A percentile compares a stretch with the other conserved stretches of the same genome.
phyloP scores from a whole-genome alignment of 768 basidiomycete species.

The Mycena polygramma region DNA sequence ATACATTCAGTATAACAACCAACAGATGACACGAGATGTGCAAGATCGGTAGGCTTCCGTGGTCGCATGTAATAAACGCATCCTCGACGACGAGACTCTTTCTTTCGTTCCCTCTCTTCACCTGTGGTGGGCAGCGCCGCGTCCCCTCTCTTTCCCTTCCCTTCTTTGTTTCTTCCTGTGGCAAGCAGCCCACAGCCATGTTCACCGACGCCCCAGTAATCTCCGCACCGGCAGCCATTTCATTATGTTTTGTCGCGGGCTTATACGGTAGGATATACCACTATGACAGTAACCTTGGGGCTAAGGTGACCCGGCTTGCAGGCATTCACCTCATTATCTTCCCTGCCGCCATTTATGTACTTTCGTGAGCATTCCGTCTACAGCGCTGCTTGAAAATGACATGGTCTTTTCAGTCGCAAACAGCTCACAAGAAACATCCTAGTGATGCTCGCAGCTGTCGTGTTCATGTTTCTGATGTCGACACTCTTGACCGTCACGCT shows the following conservation, averaged over 20 bases:
- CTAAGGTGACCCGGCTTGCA: neutral
- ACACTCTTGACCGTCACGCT: constrained; percentile 20
- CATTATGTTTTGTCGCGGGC: constrained; percentile 20
- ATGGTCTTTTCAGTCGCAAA: constrained; percentile 20
- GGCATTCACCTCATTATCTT: constrained; percentile 26
- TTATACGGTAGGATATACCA: constrained; percentile 18
- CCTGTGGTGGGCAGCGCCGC: neutral
- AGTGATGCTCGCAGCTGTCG: constrained; percentile 24
- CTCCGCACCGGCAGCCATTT: constrained; percentile 23
- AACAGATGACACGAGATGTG: too few species aligned
- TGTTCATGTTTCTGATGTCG: constrained; percentile 26
- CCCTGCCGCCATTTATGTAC: constrained; percentile 14
- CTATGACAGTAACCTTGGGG: neutral
- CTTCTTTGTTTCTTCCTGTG: neutral
- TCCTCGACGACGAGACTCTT: too few species aligned
- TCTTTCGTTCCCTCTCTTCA: too few species aligned
- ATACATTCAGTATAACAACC: too few species aligned
- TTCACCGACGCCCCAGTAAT: constrained; percentile 19
- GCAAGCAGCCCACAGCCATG: constrained; percentile 16
- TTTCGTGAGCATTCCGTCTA: constrained; percentile 8
- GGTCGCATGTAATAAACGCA: too few species aligned
- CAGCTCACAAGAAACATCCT: constrained; percentile 16
- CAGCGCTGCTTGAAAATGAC: neutral
- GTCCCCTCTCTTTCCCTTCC: neutral
- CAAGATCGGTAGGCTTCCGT: too few species aligned